phyloP scores from a whole-genome alignment of 495 filamentous ascomycete genomes.

The Penicillium argentinense region DNA sequence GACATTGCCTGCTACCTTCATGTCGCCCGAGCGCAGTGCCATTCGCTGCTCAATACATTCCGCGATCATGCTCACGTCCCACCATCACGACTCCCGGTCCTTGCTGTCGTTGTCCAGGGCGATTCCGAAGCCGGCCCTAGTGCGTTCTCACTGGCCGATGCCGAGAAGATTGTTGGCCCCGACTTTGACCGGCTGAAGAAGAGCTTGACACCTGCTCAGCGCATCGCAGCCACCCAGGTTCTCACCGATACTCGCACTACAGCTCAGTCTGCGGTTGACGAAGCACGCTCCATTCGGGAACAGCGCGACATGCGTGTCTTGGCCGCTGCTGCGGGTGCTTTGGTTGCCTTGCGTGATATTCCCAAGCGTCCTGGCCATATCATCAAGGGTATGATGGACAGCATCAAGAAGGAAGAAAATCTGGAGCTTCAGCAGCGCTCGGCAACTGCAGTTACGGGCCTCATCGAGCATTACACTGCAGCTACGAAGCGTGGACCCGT shows the following conservation, averaged over 20 bases:
- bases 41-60: conserved; percentile 85
- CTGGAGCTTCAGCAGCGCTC: conserved; percentile 86
- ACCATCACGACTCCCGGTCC: conserved; percentile 65
- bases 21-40: conserved; percentile 85
- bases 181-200: conserved; percentile 90
- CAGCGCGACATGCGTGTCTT: conserved; percentile 82
- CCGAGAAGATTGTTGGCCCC: conserved; percentile 76
- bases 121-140: conserved; percentile 85
- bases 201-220: conserved; percentile 75
- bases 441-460: conserved; percentile 71
- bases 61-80: conserved; percentile 79
- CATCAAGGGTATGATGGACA: conserved; percentile 97
- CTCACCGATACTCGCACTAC: conserved; percentile 71
- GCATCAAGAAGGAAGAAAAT: conserved; percentile 93
- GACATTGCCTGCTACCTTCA: conserved; percentile 87
- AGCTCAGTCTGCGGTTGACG: conserved; percentile 68
- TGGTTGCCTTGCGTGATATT: conserved; percentile 79
- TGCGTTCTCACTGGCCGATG: conserved; percentile 84
- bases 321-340: conserved; percentile 81
- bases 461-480: conserved; percentile 83
- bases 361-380: conserved; percentile 88
- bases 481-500: conserved; percentile 75
- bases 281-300: conserved; percentile 74
- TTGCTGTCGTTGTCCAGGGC: conserved; percentile 90
- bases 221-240: conserved; percentile 72